Percentiles rank a stretch among this genome's conserved stretches.
These are phyloP conservation scores for Wickerhamiella shivajii DNA, from an alignment of 805 yeast species.

Conservation along the genomic window DNA sequence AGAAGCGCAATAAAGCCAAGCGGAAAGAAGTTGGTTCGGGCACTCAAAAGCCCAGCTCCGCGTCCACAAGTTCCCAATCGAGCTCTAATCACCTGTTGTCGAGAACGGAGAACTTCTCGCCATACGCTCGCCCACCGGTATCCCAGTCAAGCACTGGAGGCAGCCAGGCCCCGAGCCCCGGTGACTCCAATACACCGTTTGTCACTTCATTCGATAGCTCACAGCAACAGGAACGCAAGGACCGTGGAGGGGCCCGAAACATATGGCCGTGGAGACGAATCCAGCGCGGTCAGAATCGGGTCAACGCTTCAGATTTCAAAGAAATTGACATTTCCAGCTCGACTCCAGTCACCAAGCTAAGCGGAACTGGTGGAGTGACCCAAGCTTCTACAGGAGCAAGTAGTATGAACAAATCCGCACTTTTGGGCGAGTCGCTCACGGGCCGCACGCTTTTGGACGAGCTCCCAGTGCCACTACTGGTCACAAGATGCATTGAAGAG, in stretches of 20 bases:
- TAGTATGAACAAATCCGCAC: not conserved
- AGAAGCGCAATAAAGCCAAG: constrained; percentile 3
- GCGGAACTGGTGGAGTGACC: constrained; percentile 4
- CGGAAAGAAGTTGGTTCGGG: constrained; percentile 10
- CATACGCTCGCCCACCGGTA: too few species aligned
- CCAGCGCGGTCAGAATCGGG: constrained; percentile 1
- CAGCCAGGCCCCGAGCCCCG: too few species aligned
- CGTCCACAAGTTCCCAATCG: not conserved
- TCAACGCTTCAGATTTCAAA: too few species aligned
- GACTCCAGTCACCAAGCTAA: constrained; percentile 3
- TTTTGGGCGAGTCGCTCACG: constrained; percentile 37
- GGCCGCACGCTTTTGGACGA: constrained; percentile 50
- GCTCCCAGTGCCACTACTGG: constrained; percentile 50
- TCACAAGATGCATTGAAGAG: constrained; percentile 55
- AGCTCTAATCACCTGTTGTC: too few species aligned
- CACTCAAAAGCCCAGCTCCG: not conserved
- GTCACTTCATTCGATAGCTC: too few species aligned
- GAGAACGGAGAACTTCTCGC: too few species aligned
- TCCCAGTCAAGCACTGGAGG: too few species aligned
- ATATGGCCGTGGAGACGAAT: constrained; percentile 10
- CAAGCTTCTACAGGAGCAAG: not conserved
- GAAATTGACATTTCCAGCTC: constrained; percentile 2
- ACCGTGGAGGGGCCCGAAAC: too few species aligned
- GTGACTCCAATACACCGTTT: too few species aligned
- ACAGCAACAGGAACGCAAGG: too few species aligned